Percentiles rank a stretch among this genome's conserved stretches.
These are phyloP conservation scores for Theileria equi DNA, from an alignment of 169 alveolate genomes.

Conservation along the genomic window DNA sequence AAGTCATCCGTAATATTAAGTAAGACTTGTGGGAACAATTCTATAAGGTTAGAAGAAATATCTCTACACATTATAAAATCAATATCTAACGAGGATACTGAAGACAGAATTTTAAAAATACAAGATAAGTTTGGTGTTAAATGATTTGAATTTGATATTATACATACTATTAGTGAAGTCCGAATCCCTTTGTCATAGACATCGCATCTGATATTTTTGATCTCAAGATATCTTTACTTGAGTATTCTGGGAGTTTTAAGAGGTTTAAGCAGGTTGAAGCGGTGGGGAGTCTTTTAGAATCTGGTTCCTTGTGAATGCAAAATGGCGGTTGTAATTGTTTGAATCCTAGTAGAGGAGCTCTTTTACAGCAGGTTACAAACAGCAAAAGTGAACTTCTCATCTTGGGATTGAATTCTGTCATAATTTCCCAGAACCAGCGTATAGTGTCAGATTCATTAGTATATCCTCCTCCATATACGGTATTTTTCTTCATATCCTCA, in stretches of 20 bases:
- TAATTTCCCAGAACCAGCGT: constrained; percentile 89
- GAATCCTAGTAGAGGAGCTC: constrained; percentile 95
- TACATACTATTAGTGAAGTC: constrained; percentile 10
- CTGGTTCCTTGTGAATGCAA: constrained; percentile 87
- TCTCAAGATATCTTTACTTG: constrained; percentile 19
- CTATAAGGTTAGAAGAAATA: no score
- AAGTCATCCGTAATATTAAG: no score
- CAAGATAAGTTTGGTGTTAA: no score
- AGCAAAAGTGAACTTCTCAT: constrained; percentile 86
- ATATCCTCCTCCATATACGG: constrained; percentile 90
- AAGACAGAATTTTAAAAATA: no score
- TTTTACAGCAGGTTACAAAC: constrained; percentile 94
- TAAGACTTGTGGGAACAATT: no score
- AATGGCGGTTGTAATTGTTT: constrained; percentile 88
- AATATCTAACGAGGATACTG: no score
- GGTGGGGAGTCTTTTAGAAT: constrained; percentile 89
- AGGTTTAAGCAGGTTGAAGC: constrained; percentile 95
- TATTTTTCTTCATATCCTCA: constrained; percentile 81
- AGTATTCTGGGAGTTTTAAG: constrained; percentile 90
- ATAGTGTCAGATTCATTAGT: constrained; percentile 78
- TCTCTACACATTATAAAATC: no score
- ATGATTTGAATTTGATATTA: not conserved
- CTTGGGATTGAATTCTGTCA: constrained; percentile 74
- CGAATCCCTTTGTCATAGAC: constrained; percentile 61
- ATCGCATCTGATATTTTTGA: constrained; percentile 43